phyloP scores from a whole-genome alignment of 768 basidiomycete genomes.

The Wakefieldia striispora region DNA sequence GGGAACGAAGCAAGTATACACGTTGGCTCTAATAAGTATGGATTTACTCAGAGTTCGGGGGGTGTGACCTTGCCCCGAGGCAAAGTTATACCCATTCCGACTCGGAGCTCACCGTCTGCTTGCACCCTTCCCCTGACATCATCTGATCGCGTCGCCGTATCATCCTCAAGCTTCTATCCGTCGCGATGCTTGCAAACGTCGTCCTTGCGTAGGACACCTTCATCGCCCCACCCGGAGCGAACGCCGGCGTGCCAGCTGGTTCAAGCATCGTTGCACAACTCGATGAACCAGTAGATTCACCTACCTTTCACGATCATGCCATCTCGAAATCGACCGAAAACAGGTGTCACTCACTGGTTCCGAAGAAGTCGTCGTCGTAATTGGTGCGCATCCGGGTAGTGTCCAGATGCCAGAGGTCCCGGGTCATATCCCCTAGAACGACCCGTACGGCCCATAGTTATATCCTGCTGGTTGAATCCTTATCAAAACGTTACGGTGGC shows the following conservation, averaged over 20 bases:
- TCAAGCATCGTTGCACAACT: conserved; percentile 37
- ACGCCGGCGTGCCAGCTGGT: conserved; percentile 34
- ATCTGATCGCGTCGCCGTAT: not conserved
- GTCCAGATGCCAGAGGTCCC: conserved; percentile 2
- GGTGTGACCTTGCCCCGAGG: too few relatives aligned
- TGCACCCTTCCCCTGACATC: too few relatives aligned
- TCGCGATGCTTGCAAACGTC: conserved; percentile 3
- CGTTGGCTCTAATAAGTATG: too few relatives aligned
- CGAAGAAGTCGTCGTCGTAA: conserved; percentile 6
- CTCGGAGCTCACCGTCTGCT: not conserved
- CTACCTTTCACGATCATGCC: too few relatives aligned
- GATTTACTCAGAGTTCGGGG: too few relatives aligned
- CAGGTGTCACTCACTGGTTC: conserved; percentile 1
- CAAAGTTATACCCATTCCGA: too few relatives aligned
- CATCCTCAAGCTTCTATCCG: conserved; percentile 16
- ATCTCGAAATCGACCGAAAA: not conserved
- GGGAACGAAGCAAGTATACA: too few relatives aligned
- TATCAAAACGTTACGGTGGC: conserved; percentile 9
- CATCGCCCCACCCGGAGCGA: conserved; percentile 37
- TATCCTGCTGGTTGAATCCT: not conserved
- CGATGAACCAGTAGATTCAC: conserved; percentile 34
- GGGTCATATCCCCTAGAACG: conserved; percentile 9
- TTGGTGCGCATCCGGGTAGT: conserved; percentile 1
- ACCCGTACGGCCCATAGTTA: not conserved
- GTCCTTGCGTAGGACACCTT: conserved; percentile 40